These are phyloP conservation scores for Suillus decipiens DNA, from an alignment of 768 basidiomycete genomes.

Conservation along the genomic window DNA sequence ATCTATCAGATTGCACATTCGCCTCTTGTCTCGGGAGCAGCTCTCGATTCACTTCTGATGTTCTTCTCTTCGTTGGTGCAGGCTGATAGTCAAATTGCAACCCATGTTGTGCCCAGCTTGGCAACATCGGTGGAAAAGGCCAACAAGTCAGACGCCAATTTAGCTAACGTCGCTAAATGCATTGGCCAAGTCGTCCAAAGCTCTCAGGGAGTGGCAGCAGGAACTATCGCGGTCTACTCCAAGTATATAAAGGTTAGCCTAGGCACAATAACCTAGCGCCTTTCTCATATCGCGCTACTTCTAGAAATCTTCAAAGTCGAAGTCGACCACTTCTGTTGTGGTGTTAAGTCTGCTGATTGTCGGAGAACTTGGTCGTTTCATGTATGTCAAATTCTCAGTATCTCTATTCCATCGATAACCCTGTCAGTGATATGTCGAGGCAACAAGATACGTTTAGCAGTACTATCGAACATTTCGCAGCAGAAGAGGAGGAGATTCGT, in stretches of 20 bases:
- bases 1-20: conserved; percentile 77
- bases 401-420: conserved; percentile 11
- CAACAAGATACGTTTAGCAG: conserved; percentile 78
- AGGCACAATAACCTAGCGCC: neutral
- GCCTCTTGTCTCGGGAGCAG: conserved; percentile 71
- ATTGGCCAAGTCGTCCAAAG: conserved; percentile 81
- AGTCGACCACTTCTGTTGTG: conserved; percentile 65
- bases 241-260: conserved; percentile 70
- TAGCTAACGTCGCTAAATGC: conserved; percentile 80
- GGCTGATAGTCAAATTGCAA: conserved; percentile 81
- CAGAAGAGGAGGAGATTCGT: conserved; percentile 83
- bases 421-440: conserved; percentile 77
- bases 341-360: conserved; percentile 86
- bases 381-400: conserved; percentile 46
- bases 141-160: conserved; percentile 52
- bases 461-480: conserved; percentile 71
- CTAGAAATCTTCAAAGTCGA: conserved; percentile 61
- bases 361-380: conserved; percentile 90
- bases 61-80: conserved; percentile 85
- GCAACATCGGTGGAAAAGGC: conserved; percentile 67
- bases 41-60: conserved; percentile 77
- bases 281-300: conserved; percentile 12
- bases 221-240: conserved; percentile 82
- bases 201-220: conserved; percentile 71
- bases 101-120: conserved; percentile 78